Evolutionary conservation across 2,329 filamentous ascomycete species (phyloP).

Genomic region (Hymenoscyphus linearis): DNA sequence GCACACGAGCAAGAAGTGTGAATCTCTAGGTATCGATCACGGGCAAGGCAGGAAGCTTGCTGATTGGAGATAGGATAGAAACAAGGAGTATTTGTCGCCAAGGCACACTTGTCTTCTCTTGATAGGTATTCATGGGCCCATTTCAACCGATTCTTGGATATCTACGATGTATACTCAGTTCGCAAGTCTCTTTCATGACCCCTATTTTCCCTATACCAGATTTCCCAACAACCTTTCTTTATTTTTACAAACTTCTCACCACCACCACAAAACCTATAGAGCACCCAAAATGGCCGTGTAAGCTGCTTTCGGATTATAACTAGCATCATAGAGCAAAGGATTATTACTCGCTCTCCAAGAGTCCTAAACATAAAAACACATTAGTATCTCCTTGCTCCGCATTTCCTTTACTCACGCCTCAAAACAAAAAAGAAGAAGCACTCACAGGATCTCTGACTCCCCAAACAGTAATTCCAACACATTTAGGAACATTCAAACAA

Average conservation of each 20-base stretch:
- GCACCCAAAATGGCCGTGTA: conserved; percentile 39
- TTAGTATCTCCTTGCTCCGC: not conserved
- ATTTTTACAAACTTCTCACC: not conserved
- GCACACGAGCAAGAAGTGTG: too few relatives aligned
- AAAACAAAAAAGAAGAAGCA: not conserved
- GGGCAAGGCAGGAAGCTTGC: too few relatives aligned
- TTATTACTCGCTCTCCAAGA: conserved; percentile 37
- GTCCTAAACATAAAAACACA: conserved; percentile 1
- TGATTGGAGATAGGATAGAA: too few relatives aligned
- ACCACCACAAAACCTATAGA: conserved; percentile 4
- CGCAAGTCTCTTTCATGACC: not conserved
- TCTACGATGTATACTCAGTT: not conserved
- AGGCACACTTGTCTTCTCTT: too few relatives aligned
- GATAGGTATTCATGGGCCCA: not conserved
- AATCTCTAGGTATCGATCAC: too few relatives aligned
- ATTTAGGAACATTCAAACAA: conserved; percentile 12
- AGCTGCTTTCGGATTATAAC: conserved; percentile 46
- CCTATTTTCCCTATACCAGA: not conserved
- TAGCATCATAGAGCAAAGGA: conserved; percentile 50
- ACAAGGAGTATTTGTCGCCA: too few relatives aligned
- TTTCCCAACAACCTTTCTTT: not conserved
- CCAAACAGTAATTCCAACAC: conserved; percentile 16
- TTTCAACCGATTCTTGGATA: not conserved
- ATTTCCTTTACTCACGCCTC: not conserved
- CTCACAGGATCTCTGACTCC: conserved; percentile 13